A percentile compares a stretch with the other conserved stretches of the same genome.
phyloP scores from a whole-genome alignment of 805 yeast species.

The Saturnispora saitoi region DNA sequence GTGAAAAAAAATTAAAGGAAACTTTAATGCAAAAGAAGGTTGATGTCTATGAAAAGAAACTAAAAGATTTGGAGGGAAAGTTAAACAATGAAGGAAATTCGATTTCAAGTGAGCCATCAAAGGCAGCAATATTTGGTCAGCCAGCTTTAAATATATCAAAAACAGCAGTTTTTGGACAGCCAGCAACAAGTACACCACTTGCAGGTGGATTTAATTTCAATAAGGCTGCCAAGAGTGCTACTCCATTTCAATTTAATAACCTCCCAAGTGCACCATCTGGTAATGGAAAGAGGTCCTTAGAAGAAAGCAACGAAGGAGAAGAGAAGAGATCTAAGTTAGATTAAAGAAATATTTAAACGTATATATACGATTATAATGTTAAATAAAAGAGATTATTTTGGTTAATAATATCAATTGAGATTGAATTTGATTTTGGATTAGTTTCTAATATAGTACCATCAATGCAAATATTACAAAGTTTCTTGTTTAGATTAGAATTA shows the following conservation, averaged over 20 bases:
- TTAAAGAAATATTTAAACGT: background rate
- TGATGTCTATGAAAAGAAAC: conserved; percentile 41
- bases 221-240: background rate
- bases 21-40: conserved; percentile 44
- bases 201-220: conserved; percentile 6
- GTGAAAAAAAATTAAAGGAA: conserved; percentile 51
- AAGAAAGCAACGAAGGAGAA: conserved; percentile 17
- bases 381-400: conserved; percentile 6
- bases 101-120: background rate
- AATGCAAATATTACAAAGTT: conserved; percentile 48
- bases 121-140: background rate
- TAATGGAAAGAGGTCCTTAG: conserved; percentile 18
- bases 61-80: conserved; percentile 17
- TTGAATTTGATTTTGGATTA: background rate
- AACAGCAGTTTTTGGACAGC: background rate
- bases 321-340: conserved; percentile 14
- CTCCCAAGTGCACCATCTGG: conserved; percentile 1
- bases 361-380: background rate
- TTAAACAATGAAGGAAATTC: background rate
- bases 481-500: background rate
- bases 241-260: background rate
- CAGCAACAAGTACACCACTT: background rate
- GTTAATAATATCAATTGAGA: background rate
- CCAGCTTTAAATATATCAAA: background rate
- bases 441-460: conserved; percentile 49